A percentile compares a stretch with the other conserved stretches of the same genome.
Evolutionary conservation across 164 flowering plant species (phyloP).

Genomic region (Nymphaea thermarum): DNA sequence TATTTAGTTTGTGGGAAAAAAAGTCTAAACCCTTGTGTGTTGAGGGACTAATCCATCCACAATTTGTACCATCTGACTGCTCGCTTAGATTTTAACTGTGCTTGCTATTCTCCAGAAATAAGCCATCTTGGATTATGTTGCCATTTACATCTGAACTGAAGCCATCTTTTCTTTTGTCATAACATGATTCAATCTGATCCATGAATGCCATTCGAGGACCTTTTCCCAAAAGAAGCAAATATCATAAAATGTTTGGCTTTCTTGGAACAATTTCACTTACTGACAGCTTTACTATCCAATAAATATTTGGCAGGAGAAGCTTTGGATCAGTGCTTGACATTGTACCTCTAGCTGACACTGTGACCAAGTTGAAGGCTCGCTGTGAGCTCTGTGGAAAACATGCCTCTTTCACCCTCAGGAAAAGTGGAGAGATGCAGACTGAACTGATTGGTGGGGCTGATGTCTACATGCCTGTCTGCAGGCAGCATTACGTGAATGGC

Average conservation of each 20-base stretch:
- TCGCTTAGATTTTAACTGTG: too few species aligned
- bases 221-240: not conserved
- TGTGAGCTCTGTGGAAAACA: constrained; percentile 81
- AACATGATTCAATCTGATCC: not conserved
- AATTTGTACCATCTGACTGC: too few species aligned
- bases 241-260: not conserved
- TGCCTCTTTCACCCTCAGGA: constrained; percentile 78
- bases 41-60: too few species aligned
- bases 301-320: constrained; percentile 45
- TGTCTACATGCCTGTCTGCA: constrained; percentile 91
- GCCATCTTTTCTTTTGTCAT: too few species aligned
- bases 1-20: too few species aligned
- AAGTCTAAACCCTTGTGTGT: too few species aligned
- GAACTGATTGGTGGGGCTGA: constrained; percentile 86
- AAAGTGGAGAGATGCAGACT: constrained; percentile 48
- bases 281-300: not conserved
- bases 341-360: constrained; percentile 79
- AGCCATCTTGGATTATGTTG: too few species aligned
- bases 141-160: too few species aligned
- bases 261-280: not conserved
- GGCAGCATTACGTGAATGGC: constrained; percentile 69
- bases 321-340: constrained; percentile 86
- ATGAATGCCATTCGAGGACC: not conserved
- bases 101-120: too few species aligned
- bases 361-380: constrained; percentile 78